These are phyloP conservation scores for Cenchrus fungigraminus DNA, from an alignment of 176 grass and related monocot genomes.

Conservation along the genomic window DNA sequence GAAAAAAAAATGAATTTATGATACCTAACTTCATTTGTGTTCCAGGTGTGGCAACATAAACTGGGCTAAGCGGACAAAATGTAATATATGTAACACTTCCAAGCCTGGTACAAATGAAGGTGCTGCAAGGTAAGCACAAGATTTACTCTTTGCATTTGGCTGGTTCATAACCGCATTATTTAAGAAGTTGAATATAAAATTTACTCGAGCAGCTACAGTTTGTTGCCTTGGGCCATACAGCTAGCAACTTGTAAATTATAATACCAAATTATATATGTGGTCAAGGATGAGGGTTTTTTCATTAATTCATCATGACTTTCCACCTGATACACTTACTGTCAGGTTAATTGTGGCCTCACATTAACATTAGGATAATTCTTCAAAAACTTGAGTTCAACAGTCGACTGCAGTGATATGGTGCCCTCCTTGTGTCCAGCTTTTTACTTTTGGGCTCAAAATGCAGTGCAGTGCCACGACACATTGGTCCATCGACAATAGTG, in stretches of 20 bases:
- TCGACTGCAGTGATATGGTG: not conserved
- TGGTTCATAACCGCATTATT: not conserved
- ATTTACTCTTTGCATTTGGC: not conserved
- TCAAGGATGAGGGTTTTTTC: not conserved
- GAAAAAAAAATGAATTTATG: not conserved
- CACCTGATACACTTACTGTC: not conserved
- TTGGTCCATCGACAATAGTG: not conserved
- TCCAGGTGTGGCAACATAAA: conserved; percentile 95
- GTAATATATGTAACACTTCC: conserved; percentile 96
- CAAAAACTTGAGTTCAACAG: not conserved
- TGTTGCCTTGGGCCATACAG: not conserved
- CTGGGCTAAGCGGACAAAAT: conserved; percentile 94
- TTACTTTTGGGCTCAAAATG: not conserved
- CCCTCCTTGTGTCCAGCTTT: not conserved
- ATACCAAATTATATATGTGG: no score
- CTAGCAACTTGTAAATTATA: no score
- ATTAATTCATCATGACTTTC: not conserved
- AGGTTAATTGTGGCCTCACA: not conserved
- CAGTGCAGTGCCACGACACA: not conserved
- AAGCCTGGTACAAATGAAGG: conserved; percentile 93
- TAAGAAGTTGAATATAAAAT: no score
- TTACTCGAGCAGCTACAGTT: not conserved
- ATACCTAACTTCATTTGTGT: conserved; percentile 21
- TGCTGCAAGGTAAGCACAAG: conserved; percentile 67
- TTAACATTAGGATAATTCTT: not conserved